phyloP scores from a whole-genome alignment of 768 basidiomycete genomes.

The Amanita pallidorosea region DNA sequence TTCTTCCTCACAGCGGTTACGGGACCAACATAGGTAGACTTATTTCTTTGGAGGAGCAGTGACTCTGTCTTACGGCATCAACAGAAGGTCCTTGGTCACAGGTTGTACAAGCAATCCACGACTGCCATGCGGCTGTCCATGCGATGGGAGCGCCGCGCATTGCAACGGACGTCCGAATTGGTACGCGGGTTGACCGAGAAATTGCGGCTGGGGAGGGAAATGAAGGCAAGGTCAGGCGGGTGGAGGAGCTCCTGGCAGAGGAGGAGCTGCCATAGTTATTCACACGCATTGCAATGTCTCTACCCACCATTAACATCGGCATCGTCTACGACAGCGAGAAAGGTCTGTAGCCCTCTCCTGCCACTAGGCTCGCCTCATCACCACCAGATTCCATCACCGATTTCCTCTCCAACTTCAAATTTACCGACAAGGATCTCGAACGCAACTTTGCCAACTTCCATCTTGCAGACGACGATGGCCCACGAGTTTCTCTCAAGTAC shows the following conservation, averaged over 20 bases:
- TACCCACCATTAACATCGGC: slow-evolving; percentile 47
- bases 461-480: slow-evolving; percentile 40
- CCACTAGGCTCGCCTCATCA: not conserved
- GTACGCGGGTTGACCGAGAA: slow-evolving; percentile 70
- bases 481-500: slow-evolving; percentile 53
- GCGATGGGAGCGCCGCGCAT: slow-evolving; percentile 63
- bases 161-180: slow-evolving; percentile 92
- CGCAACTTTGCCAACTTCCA: slow-evolving; percentile 61
- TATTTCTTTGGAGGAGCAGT: not conserved
- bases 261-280: slow-evolving; percentile 17
- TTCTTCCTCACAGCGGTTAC: slow-evolving; percentile 50
- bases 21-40: slow-evolving; percentile 76
- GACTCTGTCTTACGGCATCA: not conserved
- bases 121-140: slow-evolving; percentile 84
- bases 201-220: slow-evolving; percentile 62
- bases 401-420: slow-evolving; percentile 63
- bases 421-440: slow-evolving; percentile 54
- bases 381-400: slow-evolving; percentile 51
- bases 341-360: slow-evolving; percentile 25
- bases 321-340: slow-evolving; percentile 67
- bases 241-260: slow-evolving; percentile 63
- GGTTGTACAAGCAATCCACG: slow-evolving; percentile 81
- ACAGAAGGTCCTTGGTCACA: slow-evolving; percentile 78
- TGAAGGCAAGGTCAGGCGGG: slow-evolving; percentile 67
- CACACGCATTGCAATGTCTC: slow-evolving; percentile 46